These are phyloP conservation scores for Gentiana macrophylla DNA, from an alignment of 257 asterid species.

Conservation along the genomic window DNA sequence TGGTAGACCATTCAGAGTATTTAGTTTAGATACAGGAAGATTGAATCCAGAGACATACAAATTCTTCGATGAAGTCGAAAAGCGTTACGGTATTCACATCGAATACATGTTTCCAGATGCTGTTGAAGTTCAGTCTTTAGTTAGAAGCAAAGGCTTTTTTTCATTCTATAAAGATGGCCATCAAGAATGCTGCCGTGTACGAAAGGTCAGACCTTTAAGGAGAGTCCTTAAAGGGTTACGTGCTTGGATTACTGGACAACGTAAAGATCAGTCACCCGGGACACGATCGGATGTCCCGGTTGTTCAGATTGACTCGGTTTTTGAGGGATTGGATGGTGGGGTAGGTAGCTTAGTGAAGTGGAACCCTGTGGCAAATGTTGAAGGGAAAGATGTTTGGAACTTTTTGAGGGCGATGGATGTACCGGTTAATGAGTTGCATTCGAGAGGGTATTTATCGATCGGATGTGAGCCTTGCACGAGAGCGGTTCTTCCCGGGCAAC, in stretches of 20 bases:
- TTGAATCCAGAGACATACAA: conserved; percentile 76
- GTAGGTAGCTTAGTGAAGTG: conserved; percentile 80
- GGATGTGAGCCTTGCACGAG: conserved; percentile 95
- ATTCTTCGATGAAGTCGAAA: conserved; percentile 64
- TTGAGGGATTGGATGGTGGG: conserved; percentile 78
- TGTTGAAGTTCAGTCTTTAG: conserved; percentile 67
- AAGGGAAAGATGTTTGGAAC: conserved; percentile 67
- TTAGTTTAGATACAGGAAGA: conserved; percentile 85
- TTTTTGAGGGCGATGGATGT: conserved; percentile 64
- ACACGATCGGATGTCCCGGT: conserved; percentile 75
- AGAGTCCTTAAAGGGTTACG: conserved; percentile 74
- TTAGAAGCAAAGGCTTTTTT: conserved; percentile 74
- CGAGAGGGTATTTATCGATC: conserved; percentile 61
- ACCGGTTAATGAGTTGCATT: conserved; percentile 66
- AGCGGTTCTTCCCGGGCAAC: conserved; percentile 76
- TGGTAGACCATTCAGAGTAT: conserved; percentile 77
- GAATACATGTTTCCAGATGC: conserved; percentile 91
- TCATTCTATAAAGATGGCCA: conserved; percentile 92
- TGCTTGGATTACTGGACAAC: conserved; percentile 88
- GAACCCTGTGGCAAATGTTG: conserved; percentile 73
- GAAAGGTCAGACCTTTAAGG: conserved; percentile 72
- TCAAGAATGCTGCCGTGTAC: conserved; percentile 88
- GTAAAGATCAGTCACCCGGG: conserved; percentile 90
- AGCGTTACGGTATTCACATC: conserved; percentile 57
- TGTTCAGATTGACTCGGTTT: conserved; percentile 74